Percentiles rank a stretch among this genome's conserved stretches.
phyloP scores from a whole-genome alignment of 2,329 filamentous ascomycete species.

The Diaporthe humulicola region DNA sequence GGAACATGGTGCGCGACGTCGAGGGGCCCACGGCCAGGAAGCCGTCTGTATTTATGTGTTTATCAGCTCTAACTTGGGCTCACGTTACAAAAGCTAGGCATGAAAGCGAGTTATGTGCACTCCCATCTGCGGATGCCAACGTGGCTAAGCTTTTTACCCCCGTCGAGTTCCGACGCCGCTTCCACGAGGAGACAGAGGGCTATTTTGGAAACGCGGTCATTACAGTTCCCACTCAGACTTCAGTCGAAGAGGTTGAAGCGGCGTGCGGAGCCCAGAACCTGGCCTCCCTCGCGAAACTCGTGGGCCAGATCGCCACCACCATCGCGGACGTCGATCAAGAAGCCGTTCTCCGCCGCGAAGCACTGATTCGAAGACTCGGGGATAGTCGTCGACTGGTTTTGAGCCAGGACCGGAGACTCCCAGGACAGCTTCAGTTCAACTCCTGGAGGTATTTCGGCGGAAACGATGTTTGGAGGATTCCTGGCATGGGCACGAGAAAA shows the following conservation, averaged over 20 bases:
- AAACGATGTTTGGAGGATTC: not conserved
- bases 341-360: not conserved
- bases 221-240: not conserved
- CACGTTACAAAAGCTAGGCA: not conserved
- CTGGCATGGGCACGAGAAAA: not conserved
- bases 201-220: slow-evolving; percentile 14
- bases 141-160: not conserved
- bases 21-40: not conserved
- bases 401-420: not conserved
- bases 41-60: not conserved
- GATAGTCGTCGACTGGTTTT: slow-evolving; percentile 6
- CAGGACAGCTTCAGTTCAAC: not conserved
- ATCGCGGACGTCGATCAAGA: not conserved
- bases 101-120: not conserved
- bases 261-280: not conserved
- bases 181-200: not conserved
- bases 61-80: slow-evolving; percentile 5
- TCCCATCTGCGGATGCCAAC: not conserved
- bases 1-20: not conserved
- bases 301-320: not conserved
- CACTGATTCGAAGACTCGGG: not conserved
- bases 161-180: not conserved
- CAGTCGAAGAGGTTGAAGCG: not conserved
- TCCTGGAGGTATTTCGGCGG: not conserved
- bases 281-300: not conserved